Base-by-base conservation (phyloP, 2,329 filamentous ascomycete species). In the Trichoderma cornu-damae region DNA sequence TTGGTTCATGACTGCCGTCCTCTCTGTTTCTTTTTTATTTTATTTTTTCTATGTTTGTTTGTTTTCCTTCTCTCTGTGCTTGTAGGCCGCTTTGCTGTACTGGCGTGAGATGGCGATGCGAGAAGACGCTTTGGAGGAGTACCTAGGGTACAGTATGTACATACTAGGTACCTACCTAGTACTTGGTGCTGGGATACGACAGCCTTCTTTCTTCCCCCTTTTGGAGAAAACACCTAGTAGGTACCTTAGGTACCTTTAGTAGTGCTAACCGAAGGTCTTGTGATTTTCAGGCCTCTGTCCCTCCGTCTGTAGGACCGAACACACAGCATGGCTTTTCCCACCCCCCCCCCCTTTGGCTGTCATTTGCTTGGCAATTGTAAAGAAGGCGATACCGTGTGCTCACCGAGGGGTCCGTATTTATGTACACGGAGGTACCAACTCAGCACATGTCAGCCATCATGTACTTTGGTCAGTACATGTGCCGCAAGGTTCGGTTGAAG, bases 321-420 rank as follows among this genome's bases (percentile, higher is more conserved):
- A 28, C 4, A 28, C 8, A 28, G 26, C 26, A 28, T 28, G 4
- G 26, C 26, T 8, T 4, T 28, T 28, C 38, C 38, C 42, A n/a
- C n/a, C n/a, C n/a, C n/a, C n/a, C n/a, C n/a, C n/a, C n/a, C n/a
- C n/a, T n/a, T 18, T n/a, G 18, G 47, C 47, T 34, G 20, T 50
- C 47, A 26, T 18, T 38, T 50, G 49, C 40, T 53, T 53, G 50
- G 38, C 44, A 52, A 52, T 53, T 20, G 16, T 18, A 37, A 37
- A 16, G 35, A n/a, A 43, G 50, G 38, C 38, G 50, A 44, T 35
- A 44, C 38, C 48, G 48, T n/a, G 34, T 51, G 48, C 35, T 40
- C 48, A 51, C n/a, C 44, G 48, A 34, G 16, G 49, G 11, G 26
- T 37, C 49, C 32, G 37, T 22, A n/a, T n/a, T n/a, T n/a, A n/a